Evolutionary conservation across 1,139 yeast species (phyloP).

Genomic region (Zygotorulaspora mrakii): DNA sequence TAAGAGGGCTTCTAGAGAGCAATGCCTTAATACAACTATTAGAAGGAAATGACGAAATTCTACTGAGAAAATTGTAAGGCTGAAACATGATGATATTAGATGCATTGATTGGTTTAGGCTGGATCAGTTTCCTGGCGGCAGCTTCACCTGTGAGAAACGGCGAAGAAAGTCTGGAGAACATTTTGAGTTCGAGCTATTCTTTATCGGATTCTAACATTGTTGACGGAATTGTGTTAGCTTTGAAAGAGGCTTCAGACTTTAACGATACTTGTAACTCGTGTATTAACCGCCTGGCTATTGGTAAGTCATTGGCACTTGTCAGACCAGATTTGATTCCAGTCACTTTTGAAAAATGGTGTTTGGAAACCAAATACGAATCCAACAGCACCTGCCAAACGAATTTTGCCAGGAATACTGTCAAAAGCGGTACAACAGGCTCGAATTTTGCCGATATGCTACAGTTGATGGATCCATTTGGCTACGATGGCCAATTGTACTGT

Average conservation of each 20-base stretch:
- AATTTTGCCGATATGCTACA: conserved; percentile 48
- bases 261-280: conserved; percentile 41
- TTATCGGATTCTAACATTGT: conserved; percentile 10
- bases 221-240: conserved; percentile 10
- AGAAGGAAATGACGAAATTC: too few relatives aligned
- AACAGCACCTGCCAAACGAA: conserved; percentile 34
- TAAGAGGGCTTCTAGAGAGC: too few relatives aligned
- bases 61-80: not conserved
- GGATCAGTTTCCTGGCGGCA: conserved; percentile 1
- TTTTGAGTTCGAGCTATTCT: conserved; percentile 4
- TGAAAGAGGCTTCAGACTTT: conserved; percentile 16
- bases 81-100: not conserved
- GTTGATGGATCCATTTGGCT: conserved; percentile 45
- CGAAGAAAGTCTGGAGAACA: conserved; percentile 10
- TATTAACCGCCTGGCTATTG: conserved; percentile 42
- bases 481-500: conserved; percentile 55
- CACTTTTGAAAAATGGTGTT: conserved; percentile 45
- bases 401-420: conserved; percentile 39
- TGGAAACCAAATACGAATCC: conserved; percentile 29
- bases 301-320: conserved; percentile 41
- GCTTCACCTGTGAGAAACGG: conserved; percentile 13
- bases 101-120: not conserved
- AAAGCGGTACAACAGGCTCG: conserved; percentile 38
- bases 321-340: conserved; percentile 45
- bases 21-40: too few relatives aligned